Percentiles rank a stretch among this genome's conserved stretches.
These are phyloP conservation scores for Vitis rupestris DNA, from an alignment of 164 flowering plant species.

Conservation along the genomic window DNA sequence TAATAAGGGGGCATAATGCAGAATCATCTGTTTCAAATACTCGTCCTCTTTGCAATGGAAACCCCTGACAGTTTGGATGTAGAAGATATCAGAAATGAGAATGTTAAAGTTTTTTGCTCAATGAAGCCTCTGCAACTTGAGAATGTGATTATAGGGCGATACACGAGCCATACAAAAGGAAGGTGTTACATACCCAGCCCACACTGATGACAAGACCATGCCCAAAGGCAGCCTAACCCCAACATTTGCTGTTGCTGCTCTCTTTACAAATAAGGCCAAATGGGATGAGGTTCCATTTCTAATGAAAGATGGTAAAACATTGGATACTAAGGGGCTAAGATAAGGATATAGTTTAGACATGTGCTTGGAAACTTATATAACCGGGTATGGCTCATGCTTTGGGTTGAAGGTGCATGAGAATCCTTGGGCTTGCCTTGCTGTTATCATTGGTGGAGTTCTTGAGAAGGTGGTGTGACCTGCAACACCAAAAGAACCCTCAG, in stretches of 20 bases:
- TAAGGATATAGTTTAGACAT: constrained; percentile 90
- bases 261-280: constrained; percentile 88
- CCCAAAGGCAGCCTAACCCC: constrained; percentile 81
- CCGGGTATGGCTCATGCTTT: not conserved
- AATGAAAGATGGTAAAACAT: constrained; percentile 97
- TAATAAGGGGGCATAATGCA: constrained; percentile 96
- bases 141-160: constrained; percentile 80
- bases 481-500: too few relatives aligned
- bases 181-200: constrained; percentile 69
- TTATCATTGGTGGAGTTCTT: too few relatives aligned
- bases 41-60: constrained; percentile 97
- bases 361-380: constrained; percentile 91
- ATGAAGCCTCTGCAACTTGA: constrained; percentile 75
- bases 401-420: too few relatives aligned
- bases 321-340: constrained; percentile 86
- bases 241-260: constrained; percentile 95
- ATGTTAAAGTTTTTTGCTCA: constrained; percentile 93
- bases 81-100: constrained; percentile 92
- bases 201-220: constrained; percentile 87
- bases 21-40: constrained; percentile 89
- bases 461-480: too few relatives aligned
- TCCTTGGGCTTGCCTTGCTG: too few relatives aligned
- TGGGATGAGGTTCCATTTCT: constrained; percentile 98
- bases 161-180: constrained; percentile 81
- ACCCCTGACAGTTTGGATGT: constrained; percentile 94